Conservation (phyloP, 148 eudicot genomes). For the Cornus kousa region DNA sequence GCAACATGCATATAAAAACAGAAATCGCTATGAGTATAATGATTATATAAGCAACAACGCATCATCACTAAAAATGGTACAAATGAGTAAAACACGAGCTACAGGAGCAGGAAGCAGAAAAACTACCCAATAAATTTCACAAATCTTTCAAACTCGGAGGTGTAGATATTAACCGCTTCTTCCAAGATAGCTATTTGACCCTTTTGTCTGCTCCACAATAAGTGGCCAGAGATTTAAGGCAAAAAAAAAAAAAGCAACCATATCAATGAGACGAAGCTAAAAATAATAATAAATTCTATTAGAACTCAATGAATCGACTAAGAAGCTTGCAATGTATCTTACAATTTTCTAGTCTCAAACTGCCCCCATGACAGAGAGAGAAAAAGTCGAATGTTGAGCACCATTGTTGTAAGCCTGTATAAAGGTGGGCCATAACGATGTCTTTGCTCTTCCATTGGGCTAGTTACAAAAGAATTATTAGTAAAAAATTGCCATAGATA, state of each 20-base stretch:
- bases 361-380: slow-evolving; percentile 62
- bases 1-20: too few species aligned
- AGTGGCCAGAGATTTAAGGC: slow-evolving; percentile 8
- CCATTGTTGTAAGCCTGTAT: slow-evolving; percentile 90
- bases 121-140: slow-evolving; percentile 75
- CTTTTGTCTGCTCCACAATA: slow-evolving; percentile 44
- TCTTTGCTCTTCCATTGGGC: slow-evolving; percentile 99
- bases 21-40: too few species aligned
- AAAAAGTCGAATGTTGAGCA: slow-evolving; percentile 59
- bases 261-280: slow-evolving; percentile 5
- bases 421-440: slow-evolving; percentile 97
- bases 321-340: slow-evolving; percentile 31
- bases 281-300: background rate
- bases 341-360: slow-evolving; percentile 63
- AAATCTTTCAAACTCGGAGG: slow-evolving; percentile 83
- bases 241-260: background rate
- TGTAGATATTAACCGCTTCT: slow-evolving; percentile 64
- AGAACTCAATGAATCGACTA: slow-evolving; percentile 11
- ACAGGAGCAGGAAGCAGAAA: slow-evolving; percentile 8
- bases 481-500: background rate
- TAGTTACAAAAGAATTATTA: slow-evolving; percentile 23
- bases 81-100: background rate
- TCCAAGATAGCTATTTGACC: slow-evolving; percentile 53
- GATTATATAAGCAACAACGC: background rate
- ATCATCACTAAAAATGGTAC: background rate